Conservation (phyloP, 768 basidiomycete species). For the Lentinula aciculospora region DNA sequence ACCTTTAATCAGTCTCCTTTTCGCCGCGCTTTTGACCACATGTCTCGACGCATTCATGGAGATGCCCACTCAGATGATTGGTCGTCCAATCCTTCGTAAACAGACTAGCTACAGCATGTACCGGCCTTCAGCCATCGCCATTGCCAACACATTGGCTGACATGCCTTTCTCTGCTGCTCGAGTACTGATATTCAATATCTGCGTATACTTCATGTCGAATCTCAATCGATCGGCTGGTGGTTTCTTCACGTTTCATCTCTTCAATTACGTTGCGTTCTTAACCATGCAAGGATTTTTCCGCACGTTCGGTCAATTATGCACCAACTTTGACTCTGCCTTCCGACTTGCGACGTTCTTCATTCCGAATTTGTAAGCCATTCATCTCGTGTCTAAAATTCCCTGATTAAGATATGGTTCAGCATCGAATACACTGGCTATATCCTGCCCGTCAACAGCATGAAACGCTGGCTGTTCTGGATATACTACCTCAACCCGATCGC, state of each 20-base stretch:
- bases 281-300: conserved; percentile 85
- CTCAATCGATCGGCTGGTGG: conserved; percentile 38
- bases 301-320: conserved; percentile 52
- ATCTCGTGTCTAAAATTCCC: neutral
- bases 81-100: conserved; percentile 69
- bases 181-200: conserved; percentile 55
- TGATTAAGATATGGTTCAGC: conserved; percentile 15
- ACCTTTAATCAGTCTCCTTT: conserved; percentile 47
- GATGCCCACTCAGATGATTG: conserved; percentile 75
- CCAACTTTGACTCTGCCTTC: conserved; percentile 41
- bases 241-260: conserved; percentile 57
- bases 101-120: conserved; percentile 65
- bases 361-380: conserved; percentile 53
- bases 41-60: conserved; percentile 72
- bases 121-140: conserved; percentile 55
- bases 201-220: conserved; percentile 64
- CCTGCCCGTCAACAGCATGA: conserved; percentile 64
- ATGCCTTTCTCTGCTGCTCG: conserved; percentile 61
- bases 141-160: conserved; percentile 66
- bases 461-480: conserved; percentile 84
- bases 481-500: conserved; percentile 77
- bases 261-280: conserved; percentile 60
- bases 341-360: conserved; percentile 61
- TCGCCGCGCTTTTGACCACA: conserved; percentile 60
- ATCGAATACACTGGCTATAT: conserved; percentile 69